Evolutionary conservation across 2,329 filamentous ascomycete species (phyloP).

Genomic region (Botrytis aclada): DNA sequence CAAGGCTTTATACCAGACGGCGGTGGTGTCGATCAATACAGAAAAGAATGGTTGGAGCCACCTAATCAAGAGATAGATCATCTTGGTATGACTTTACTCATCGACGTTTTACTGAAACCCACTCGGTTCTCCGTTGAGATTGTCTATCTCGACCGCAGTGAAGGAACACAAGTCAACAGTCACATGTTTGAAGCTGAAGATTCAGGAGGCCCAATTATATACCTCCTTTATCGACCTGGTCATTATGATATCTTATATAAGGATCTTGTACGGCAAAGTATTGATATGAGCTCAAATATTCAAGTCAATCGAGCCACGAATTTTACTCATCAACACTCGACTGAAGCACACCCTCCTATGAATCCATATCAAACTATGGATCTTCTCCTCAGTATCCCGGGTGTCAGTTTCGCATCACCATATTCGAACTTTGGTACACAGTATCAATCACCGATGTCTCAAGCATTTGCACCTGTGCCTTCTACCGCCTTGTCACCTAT

Average conservation of each 20-base stretch:
- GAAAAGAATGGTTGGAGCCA: constrained; percentile 67
- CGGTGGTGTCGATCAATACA: constrained; percentile 63
- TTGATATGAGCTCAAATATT: constrained; percentile 40
- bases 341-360: constrained; percentile 38
- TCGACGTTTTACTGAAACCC: constrained; percentile 75
- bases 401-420: constrained; percentile 28
- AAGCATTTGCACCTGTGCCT: constrained; percentile 30
- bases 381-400: constrained; percentile 34
- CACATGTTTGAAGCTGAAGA: constrained; percentile 43
- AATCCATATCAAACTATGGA: constrained; percentile 40
- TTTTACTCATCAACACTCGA: constrained; percentile 47
- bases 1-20: constrained; percentile 66
- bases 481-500: constrained; percentile 34
- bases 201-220: constrained; percentile 50
- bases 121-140: constrained; percentile 80
- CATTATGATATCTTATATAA: constrained; percentile 96
- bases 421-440: constrained; percentile 31
- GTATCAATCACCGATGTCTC: constrained; percentile 29
- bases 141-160: constrained; percentile 84
- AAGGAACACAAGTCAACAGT: constrained; percentile 70
- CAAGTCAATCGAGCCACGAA: constrained; percentile 52
- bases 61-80: constrained; percentile 85
- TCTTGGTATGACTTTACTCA: constrained; percentile 74
- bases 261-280: constrained; percentile 36
- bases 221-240: constrained; percentile 65